Conservation (phyloP, 495 filamentous ascomycete genomes). For the Penicillium egyptiacum region DNA sequence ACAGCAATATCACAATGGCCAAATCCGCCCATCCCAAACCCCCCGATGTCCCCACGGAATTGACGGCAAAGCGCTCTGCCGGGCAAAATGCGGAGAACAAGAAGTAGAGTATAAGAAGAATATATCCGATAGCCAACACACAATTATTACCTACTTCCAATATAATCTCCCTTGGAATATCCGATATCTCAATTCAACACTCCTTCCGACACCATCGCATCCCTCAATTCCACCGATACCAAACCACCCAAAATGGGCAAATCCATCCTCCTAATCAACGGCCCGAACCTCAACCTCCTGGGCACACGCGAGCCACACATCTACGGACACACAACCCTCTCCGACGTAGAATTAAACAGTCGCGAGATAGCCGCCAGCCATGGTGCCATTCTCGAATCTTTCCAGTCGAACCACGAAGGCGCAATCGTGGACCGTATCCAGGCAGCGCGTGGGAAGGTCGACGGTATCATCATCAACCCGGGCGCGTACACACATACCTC, state of each 20-base stretch:
- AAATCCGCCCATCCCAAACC: too few species aligned
- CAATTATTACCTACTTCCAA: not conserved
- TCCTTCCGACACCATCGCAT: not conserved
- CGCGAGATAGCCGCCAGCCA: constrained; percentile 43
- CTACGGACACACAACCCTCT: constrained; percentile 64
- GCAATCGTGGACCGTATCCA: constrained; percentile 63
- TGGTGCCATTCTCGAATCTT: constrained; percentile 45
- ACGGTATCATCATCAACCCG: constrained; percentile 68
- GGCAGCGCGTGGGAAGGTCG: constrained; percentile 49
- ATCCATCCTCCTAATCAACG: constrained; percentile 72
- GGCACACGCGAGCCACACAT: constrained; percentile 70
- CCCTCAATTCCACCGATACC: not conserved
- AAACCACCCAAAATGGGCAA: constrained; percentile 34
- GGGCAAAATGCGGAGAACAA: not conserved
- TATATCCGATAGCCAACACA: not conserved
- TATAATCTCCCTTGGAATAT: not conserved
- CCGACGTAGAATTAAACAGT: constrained; percentile 52
- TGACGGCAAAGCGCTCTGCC: constrained; percentile 2
- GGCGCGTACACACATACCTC: constrained; percentile 68
- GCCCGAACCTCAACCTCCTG: constrained; percentile 78
- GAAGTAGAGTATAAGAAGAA: not conserved
- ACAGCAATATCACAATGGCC: not conserved
- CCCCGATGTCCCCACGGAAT: not conserved
- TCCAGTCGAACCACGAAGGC: constrained; percentile 70
- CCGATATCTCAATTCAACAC: not conserved